Evolutionary conservation across 2,329 filamentous ascomycete genomes (phyloP), one percentile per base, ranked within the genome.

Genomic region (Xylaria sp.): DNA sequence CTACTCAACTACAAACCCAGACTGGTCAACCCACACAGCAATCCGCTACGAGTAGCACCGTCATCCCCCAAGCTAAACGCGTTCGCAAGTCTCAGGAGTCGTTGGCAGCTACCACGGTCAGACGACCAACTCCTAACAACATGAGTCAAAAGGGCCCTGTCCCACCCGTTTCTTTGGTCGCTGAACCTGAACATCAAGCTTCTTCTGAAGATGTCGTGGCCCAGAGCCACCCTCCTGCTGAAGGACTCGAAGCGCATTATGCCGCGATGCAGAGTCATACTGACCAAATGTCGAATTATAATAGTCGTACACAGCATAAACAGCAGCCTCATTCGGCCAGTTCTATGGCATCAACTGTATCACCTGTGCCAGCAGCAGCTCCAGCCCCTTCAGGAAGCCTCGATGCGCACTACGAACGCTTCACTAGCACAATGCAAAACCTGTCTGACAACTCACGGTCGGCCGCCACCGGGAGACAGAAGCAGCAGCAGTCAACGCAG

Each of bases 81-180:
- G 56, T 67, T 30, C 71, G 70, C 50, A 73, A 73, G 53, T 67
- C 69, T 7, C 70, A 73, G 42, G 69, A 71, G 37, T 54, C 68
- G 4, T 65, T 59, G 10, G 55, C 63, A 19, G 49, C 64, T n/a
- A 59, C 63, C 39, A 61, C 59, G 16, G 63, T 61, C 13, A 70
- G 67, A 54, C 67, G 68, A 3, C 63, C 66, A 16, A 68, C 66
- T 19, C 66, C 64, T 9, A 68, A 63, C 54, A 69, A 13, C 52
- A 60, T 66, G 18, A 63, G 52, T 42, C 60, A 63, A 44, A 69
- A 69, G 59, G 58, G 61, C 52, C 44, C 68, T 11, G 44, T 57
- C 23, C 53, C 62, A 18, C 61, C 69, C 34, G 37, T 57, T 6
- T 52, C 62, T n/a, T 47, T 56, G 39, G 52, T 60, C 48, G 37